Evolutionary conservation across 2,329 filamentous ascomycete species (phyloP).

Genomic region (Penicillium sp.): DNA sequence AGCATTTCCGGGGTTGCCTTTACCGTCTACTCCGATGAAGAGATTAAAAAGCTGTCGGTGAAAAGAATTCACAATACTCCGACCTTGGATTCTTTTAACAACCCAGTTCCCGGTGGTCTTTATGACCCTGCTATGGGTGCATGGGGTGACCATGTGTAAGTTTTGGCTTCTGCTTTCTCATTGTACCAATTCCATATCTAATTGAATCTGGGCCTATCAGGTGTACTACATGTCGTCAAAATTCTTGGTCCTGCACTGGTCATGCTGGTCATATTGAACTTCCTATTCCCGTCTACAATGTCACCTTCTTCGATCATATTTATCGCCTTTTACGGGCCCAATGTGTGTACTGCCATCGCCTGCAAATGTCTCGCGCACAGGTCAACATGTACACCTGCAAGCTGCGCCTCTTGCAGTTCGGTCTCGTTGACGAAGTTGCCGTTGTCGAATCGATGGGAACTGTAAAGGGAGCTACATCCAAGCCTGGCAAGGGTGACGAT

Average conservation of each 20-base stretch:
- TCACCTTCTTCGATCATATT: constrained; percentile 93
- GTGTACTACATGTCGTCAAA: constrained; percentile 89
- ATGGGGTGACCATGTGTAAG: constrained; percentile 80
- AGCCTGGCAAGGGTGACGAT: constrained; percentile 52
- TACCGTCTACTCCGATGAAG: constrained; percentile 74
- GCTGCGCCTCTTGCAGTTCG: constrained; percentile 80
- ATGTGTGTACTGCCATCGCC: constrained; percentile 86
- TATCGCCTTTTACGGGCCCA: constrained; percentile 81
- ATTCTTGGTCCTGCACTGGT: constrained; percentile 78
- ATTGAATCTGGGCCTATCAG: constrained; percentile 47
- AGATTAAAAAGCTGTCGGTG: constrained; percentile 87
- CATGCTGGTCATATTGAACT: constrained; percentile 95
- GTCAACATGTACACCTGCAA: constrained; percentile 81
- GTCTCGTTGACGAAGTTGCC: constrained; percentile 69
- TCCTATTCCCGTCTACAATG: constrained; percentile 89
- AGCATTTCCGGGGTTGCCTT: constrained; percentile 87
- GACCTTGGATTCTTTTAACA: constrained; percentile 90
- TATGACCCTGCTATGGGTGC: constrained; percentile 91
- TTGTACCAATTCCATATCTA: constrained; percentile 14
- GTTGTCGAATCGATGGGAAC: constrained; percentile 54
- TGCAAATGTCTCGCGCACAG: constrained; percentile 75
- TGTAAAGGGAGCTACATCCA: constrained; percentile 46
- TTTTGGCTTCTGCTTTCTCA: constrained; percentile 12
- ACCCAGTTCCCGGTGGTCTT: constrained; percentile 84
- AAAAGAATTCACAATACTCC: constrained; percentile 90